phyloP scores from a whole-genome alignment of 1,284 basidiomycete genomes.

The Coniferiporia sulphurascens region DNA sequence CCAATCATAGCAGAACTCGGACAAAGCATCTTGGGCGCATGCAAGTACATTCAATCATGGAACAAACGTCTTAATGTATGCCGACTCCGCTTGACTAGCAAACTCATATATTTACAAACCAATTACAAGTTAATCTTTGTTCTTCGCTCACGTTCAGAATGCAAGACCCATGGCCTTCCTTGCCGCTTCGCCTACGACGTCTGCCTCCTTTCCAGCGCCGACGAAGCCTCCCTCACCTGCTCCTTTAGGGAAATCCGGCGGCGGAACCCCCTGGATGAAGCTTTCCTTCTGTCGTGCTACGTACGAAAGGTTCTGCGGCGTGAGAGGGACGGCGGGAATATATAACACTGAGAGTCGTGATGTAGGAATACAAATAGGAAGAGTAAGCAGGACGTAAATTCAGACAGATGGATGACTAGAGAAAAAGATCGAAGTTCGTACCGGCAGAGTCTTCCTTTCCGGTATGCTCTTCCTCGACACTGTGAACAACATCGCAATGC shows the following conservation, averaged over 20 bases:
- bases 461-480: constrained; percentile 69
- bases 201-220: constrained; percentile 44
- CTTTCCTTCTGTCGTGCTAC: constrained; percentile 54
- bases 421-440: constrained; percentile 26
- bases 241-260: constrained; percentile 71
- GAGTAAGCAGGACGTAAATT: neutral
- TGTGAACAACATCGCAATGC: constrained; percentile 82
- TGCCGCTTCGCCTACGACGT: constrained; percentile 44
- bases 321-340: constrained; percentile 76
- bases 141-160: neutral
- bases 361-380: neutral
- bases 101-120: neutral
- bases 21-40: too few species aligned
- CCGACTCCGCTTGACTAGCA: neutral
- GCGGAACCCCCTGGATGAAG: constrained; percentile 57
- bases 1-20: too few species aligned
- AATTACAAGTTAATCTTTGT: neutral
- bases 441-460: constrained; percentile 71
- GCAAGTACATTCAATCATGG: too few species aligned
- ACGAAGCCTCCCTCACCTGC: constrained; percentile 47
- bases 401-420: constrained; percentile 1
- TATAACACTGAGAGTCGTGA: constrained; percentile 82
- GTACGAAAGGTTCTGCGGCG: constrained; percentile 58
- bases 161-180: constrained; percentile 51
- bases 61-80: neutral